Conservation (phyloP, 1,139 yeast species). For the Maudiozyma humilis region DNA sequence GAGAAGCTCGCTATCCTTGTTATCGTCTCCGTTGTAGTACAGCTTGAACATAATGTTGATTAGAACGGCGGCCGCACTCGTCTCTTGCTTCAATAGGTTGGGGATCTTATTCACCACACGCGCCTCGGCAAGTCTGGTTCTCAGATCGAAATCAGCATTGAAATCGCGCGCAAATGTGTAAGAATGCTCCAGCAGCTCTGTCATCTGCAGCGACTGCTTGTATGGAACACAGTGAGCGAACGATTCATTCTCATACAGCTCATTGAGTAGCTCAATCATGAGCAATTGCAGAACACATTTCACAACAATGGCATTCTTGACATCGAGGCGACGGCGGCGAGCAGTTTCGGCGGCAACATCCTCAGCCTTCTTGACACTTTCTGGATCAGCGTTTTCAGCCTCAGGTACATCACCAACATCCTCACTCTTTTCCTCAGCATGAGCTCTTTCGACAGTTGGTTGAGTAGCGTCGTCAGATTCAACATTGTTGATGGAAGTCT, state of each 20-base stretch:
- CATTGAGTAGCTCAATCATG: constrained; percentile 81
- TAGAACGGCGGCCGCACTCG: constrained; percentile 81
- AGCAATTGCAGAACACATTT: constrained; percentile 85
- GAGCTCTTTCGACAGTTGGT: constrained; percentile 29
- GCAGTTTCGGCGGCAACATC: neutral
- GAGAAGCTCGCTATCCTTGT: constrained; percentile 37
- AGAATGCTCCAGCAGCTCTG: constrained; percentile 55
- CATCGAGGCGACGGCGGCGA: constrained; percentile 33
- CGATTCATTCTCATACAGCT: constrained; percentile 56
- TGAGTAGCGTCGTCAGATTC: constrained; percentile 8
- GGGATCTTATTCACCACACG: constrained; percentile 92
- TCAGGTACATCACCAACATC: constrained; percentile 28
- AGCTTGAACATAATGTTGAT: constrained; percentile 72
- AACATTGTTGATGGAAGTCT: constrained; percentile 12
- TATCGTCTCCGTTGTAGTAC: constrained; percentile 50
- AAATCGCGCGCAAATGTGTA: constrained; percentile 78
- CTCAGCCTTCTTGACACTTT: neutral
- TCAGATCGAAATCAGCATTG: constrained; percentile 78
- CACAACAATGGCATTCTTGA: constrained; percentile 76
- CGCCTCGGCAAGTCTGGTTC: constrained; percentile 82
- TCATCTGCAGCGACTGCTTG: constrained; percentile 48
- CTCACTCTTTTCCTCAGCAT: constrained; percentile 29
- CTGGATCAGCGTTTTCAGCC: constrained; percentile 10
- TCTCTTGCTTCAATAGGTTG: constrained; percentile 83
- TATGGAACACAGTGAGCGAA: constrained; percentile 69